These are phyloP conservation scores for Cylindrotheca closterium DNA, from an alignment of 108 stramenopile genomes.

Conservation along the genomic window DNA sequence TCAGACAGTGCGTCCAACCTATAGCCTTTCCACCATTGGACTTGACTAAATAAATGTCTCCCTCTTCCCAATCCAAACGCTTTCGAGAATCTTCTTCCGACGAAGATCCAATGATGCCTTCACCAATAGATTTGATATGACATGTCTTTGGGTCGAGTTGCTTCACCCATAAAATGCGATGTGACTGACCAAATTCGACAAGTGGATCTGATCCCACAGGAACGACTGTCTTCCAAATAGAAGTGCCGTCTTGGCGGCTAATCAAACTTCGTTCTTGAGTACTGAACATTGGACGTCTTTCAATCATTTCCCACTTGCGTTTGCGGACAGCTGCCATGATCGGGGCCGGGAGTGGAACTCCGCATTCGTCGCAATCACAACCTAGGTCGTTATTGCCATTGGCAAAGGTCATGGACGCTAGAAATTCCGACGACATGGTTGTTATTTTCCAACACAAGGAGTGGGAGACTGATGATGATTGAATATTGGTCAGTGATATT, in stretches of 20 bases:
- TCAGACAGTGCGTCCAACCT: slow-evolving; percentile 73
- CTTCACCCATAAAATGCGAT: slow-evolving; percentile 51
- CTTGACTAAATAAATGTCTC: slow-evolving; percentile 44
- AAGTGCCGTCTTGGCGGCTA: slow-evolving; percentile 15
- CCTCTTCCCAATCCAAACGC: slow-evolving; percentile 46
- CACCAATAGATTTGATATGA: slow-evolving; percentile 53
- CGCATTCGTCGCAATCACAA: slow-evolving; percentile 67
- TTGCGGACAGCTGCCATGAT: slow-evolving; percentile 29
- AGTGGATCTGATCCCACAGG: slow-evolving; percentile 45
- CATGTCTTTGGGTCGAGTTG: background rate
- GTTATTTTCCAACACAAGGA: background rate
- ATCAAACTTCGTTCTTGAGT: slow-evolving; percentile 58
- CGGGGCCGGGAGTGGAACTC: slow-evolving; percentile 2
- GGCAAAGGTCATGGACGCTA: slow-evolving; percentile 60
- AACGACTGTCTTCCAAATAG: slow-evolving; percentile 24
- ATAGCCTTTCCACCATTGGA: slow-evolving; percentile 58
- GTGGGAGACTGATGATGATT: too few relatives aligned
- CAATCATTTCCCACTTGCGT: slow-evolving; percentile 35
- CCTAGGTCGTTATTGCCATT: background rate
- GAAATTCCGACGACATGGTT: slow-evolving; percentile 18
- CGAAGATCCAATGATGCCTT: slow-evolving; percentile 68
- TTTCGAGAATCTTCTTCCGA: slow-evolving; percentile 53
- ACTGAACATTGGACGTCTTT: slow-evolving; percentile 19
- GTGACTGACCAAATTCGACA: slow-evolving; percentile 62
- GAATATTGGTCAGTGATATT: too few relatives aligned